Percentiles rank a stretch among this genome's conserved stretches.
Evolutionary conservation across 1,284 basidiomycete species (phyloP).

Genomic region (Hypsizygus ulmarius): DNA sequence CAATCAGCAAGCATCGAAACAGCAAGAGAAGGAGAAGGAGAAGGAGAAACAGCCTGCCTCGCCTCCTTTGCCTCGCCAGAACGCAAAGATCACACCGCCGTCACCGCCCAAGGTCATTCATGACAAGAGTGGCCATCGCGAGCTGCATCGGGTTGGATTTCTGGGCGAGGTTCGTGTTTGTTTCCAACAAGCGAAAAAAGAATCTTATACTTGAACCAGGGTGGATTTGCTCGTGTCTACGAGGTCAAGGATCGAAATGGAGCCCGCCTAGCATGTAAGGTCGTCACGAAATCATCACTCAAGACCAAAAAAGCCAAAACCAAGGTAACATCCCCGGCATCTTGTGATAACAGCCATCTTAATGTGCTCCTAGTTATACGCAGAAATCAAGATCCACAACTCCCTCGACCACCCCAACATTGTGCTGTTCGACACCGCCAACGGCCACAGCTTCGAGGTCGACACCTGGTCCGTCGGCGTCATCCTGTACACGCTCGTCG

Average conservation of each 20-base stretch:
- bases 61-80: constrained; percentile 73
- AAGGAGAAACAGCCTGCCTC: constrained; percentile 41
- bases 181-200: constrained; percentile 1
- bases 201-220: constrained; percentile 42
- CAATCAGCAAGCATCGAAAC: constrained; percentile 26
- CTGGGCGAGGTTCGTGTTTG: constrained; percentile 73
- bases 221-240: constrained; percentile 89
- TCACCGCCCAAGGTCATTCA: constrained; percentile 78
- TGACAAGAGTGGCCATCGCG: constrained; percentile 57
- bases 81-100: constrained; percentile 77
- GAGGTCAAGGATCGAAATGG: constrained; percentile 75
- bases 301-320: constrained; percentile 92
- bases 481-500: constrained; percentile 92
- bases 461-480: constrained; percentile 98
- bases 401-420: constrained; percentile 92
- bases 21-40: constrained; percentile 20
- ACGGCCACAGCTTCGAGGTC: constrained; percentile 97
- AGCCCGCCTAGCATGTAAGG: constrained; percentile 78
- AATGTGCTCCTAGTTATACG: constrained; percentile 67
- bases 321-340: constrained; percentile 54
- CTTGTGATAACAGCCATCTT: neutral
- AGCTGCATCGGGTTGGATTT: constrained; percentile 74
- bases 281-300: constrained; percentile 80
- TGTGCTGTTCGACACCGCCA: constrained; percentile 92
- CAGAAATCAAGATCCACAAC: constrained; percentile 98